Base-by-base conservation (phyloP, 1,139 yeast genomes). In the Geotrichum cucujoidarum region DNA sequence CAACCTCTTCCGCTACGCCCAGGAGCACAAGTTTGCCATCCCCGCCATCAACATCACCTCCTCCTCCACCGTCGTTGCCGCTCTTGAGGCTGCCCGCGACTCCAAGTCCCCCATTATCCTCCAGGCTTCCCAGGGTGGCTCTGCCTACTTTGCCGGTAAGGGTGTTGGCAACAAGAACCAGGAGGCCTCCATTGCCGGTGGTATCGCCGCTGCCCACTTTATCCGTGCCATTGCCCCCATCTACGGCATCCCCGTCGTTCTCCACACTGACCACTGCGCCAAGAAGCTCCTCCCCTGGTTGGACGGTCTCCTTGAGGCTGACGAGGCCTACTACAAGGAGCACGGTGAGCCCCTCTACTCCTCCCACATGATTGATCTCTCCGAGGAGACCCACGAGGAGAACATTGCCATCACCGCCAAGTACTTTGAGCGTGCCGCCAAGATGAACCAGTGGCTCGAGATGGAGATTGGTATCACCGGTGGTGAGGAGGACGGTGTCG, bases 391-490 rank as follows among this genome's bases (percentile, higher is more conserved):
- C 57, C 97, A 94, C 71, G 95, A 88, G 56, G 95, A 84, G 75
- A 92, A 92, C 85, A 92, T 94, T 66, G 84, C 80, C 58, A 83
- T 87, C 60, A 90, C 97, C 79, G 95, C 74, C 72, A 84, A 88
- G 77, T 94, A 94, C 81, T 92, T 94, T 76, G 77, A 77, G 71
- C 88, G 95, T 75, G 89, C 88, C 81, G 76, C 95, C 70, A 89
- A 87, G 75, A 79, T 90, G 81, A 78, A 80, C 77, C 97, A 92
- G 78, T 92, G 94, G 92, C 82, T 92, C 70, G 99, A 92, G 80
- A 94, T 92, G 98, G 99, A 92, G 80, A 92, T 92, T 70, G 99
- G 98, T 81, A 92, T 92, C 81, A 94, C 98, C 69, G 97, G 98
- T 76, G 98, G 98, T 83, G 98, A 92, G 78, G 98, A 92, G 77